Conservation (phyloP, 1,284 basidiomycete species). For the Leccinum fuscescens region DNA sequence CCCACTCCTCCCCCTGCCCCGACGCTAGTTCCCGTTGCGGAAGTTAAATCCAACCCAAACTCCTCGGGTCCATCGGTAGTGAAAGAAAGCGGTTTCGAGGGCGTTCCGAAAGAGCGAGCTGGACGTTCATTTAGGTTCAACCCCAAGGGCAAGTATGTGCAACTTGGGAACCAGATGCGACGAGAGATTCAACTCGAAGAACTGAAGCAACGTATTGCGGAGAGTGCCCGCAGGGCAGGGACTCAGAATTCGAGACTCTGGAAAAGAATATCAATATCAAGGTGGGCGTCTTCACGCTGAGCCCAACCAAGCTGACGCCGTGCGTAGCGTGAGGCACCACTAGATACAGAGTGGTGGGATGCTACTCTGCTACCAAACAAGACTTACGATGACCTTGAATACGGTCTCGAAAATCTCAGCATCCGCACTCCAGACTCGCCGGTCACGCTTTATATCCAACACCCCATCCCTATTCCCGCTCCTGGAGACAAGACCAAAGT, state of each 20-base stretch:
- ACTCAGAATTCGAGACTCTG: constrained; percentile 86
- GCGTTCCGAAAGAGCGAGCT: constrained; percentile 65
- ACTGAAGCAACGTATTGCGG: constrained; percentile 90
- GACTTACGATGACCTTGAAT: constrained; percentile 72
- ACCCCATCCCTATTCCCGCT: constrained; percentile 94
- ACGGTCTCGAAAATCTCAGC: constrained; percentile 56
- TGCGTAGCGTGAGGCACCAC: constrained; percentile 75
- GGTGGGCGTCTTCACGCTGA: constrained; percentile 42
- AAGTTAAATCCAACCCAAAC: constrained; percentile 70
- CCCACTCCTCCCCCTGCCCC: constrained; percentile 64
- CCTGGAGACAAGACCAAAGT: constrained; percentile 83
- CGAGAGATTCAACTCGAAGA: constrained; percentile 87
- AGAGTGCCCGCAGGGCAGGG: constrained; percentile 86
- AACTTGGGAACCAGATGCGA: constrained; percentile 80
- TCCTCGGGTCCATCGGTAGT: constrained; percentile 54
- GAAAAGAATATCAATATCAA: constrained; percentile 74
- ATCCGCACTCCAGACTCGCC: constrained; percentile 70
- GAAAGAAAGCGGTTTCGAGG: constrained; percentile 57
- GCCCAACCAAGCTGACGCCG: constrained; percentile 1
- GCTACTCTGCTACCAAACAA: constrained; percentile 78
- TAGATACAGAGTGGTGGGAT: constrained; percentile 98
- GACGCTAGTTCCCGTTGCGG: constrained; percentile 41
- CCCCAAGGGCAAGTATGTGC: constrained; percentile 87
- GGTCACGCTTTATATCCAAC: constrained; percentile 91
- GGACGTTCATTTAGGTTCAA: constrained; percentile 82